Base-by-base conservation (phyloP, 345 rosid species). In the Acer negundo region DNA sequence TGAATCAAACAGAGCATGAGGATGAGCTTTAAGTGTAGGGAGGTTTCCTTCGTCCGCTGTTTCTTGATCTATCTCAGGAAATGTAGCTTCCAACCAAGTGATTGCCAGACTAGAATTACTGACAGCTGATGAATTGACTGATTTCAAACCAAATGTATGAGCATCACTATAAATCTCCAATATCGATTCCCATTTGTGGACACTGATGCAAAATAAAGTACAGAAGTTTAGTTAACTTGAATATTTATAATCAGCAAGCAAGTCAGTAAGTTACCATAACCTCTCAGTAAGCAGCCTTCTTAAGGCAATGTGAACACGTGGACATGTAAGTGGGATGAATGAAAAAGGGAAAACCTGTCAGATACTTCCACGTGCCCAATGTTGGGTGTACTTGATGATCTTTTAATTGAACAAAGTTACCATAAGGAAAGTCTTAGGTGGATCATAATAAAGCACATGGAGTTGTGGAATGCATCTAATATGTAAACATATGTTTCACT, bases 21-120 rank as follows among this genome's bases (percentile, higher is more conserved):
- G 93, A 46, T 70, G 90, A 80, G 98, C 97, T 86, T 85, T 93
- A 69, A 90, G 70, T 6, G 86, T 80, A 67, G 81, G 75, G 22
- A 76, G 79, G 79, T 80, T 88, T 51, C 67, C 97, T 78, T 70
- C 80, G 77, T 87, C 90, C 55, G 77, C 64, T 74, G 78, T 78
- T 82, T 90, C 91, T 65, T 85, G 82, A 80, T 83, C 81, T 86
- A 94, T 73, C 84, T 89, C 97, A 58, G 97, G 94, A 87, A 97
- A 97, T 62, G 89, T 90, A 77, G 92, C 90, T 89, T 97, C 98
- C 87, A 94, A 83, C 98, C 97, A 97, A 80, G 92, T 89, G 75
- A 94, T 93, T 82, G 97, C 98, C 76, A 86, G 78, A 80, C 75
- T 90, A 85, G 93, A 91, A 86, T 94, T 93, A 79, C 70, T 82